Evolutionary conservation across 306 rosid species (phyloP).

Genomic region (Rubus parviflorus): DNA sequence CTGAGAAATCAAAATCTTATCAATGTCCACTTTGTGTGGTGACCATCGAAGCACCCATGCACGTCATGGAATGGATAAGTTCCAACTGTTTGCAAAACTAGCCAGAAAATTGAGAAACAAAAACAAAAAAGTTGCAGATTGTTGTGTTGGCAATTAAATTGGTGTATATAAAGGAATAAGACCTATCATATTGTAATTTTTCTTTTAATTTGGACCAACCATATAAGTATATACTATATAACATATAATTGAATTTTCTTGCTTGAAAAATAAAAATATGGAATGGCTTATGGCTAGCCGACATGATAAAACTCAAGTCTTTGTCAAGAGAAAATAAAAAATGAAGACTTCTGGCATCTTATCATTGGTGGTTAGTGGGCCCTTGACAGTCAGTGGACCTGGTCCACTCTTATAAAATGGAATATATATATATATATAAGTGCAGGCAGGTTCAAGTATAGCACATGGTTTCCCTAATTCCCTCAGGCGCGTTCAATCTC

Average conservation of each 20-base stretch:
- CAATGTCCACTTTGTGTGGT: slow-evolving; percentile 9
- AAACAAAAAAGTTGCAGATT: background rate
- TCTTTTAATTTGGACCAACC: slow-evolving; percentile 13
- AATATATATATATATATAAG: too few relatives aligned
- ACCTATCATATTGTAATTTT: slow-evolving; percentile 1
- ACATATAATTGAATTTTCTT: background rate
- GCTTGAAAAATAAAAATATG: background rate
- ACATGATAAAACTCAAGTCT: background rate
- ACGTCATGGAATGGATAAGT: background rate
- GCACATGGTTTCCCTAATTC: background rate
- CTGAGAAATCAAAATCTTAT: background rate
- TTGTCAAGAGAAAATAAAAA: background rate
- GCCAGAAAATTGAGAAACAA: background rate
- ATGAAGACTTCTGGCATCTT: background rate
- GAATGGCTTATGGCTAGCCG: background rate
- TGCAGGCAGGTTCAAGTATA: background rate
- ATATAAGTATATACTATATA: too few relatives aligned
- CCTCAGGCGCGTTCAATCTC: background rate
- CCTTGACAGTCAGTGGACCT: background rate
- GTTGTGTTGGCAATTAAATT: background rate
- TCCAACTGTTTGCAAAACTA: background rate
- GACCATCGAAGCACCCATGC: background rate
- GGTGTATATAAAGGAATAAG: background rate
- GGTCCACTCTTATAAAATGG: background rate
- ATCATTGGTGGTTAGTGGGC: background rate